Conservation (phyloP, 2,329 filamentous ascomycete species). For the Endothia cerciana region DNA sequence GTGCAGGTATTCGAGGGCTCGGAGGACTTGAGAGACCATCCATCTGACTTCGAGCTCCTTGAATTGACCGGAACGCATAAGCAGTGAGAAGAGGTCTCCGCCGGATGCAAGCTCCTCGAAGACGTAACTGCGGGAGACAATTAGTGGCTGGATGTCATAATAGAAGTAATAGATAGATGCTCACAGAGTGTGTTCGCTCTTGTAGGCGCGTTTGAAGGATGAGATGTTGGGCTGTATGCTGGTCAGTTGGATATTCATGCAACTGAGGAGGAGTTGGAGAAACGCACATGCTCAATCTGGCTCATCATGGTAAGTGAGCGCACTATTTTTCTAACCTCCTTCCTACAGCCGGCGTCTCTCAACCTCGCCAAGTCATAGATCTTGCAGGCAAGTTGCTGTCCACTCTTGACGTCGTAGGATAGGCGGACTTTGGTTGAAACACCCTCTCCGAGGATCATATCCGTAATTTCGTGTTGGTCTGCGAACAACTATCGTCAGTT, state of each 20-base stretch:
- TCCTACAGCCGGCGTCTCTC: slow-evolving; percentile 32
- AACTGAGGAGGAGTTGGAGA: background rate
- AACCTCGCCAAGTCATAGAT: slow-evolving; percentile 55
- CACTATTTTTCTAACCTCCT: slow-evolving; percentile 32
- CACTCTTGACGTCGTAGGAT: slow-evolving; percentile 53
- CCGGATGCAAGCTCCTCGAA: slow-evolving; percentile 62
- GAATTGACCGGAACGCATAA: slow-evolving; percentile 42
- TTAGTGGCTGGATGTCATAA: slow-evolving; percentile 23
- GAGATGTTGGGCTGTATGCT: slow-evolving; percentile 50
- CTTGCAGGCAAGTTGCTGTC: slow-evolving; percentile 71
- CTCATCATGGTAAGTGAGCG: slow-evolving; percentile 39
- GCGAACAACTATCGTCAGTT: background rate
- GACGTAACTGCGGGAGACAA: slow-evolving; percentile 47
- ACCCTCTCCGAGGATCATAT: slow-evolving; percentile 57
- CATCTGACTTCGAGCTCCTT: slow-evolving; percentile 48
- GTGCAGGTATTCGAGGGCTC: slow-evolving; percentile 53
- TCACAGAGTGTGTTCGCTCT: slow-evolving; percentile 51
- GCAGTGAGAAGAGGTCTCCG: slow-evolving; percentile 57
- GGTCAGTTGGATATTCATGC: background rate
- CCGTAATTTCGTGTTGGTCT: slow-evolving; percentile 48
- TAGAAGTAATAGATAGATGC: slow-evolving; percentile 30
- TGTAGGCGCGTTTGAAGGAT: slow-evolving; percentile 54
- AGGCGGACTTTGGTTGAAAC: slow-evolving; percentile 58
- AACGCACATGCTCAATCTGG: slow-evolving; percentile 42
- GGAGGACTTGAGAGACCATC: slow-evolving; percentile 52